Percentiles rank a stretch among this genome's conserved stretches.
These are phyloP conservation scores for Tricholoma terreum DNA, from an alignment of 768 basidiomycete genomes.

Conservation along the genomic window DNA sequence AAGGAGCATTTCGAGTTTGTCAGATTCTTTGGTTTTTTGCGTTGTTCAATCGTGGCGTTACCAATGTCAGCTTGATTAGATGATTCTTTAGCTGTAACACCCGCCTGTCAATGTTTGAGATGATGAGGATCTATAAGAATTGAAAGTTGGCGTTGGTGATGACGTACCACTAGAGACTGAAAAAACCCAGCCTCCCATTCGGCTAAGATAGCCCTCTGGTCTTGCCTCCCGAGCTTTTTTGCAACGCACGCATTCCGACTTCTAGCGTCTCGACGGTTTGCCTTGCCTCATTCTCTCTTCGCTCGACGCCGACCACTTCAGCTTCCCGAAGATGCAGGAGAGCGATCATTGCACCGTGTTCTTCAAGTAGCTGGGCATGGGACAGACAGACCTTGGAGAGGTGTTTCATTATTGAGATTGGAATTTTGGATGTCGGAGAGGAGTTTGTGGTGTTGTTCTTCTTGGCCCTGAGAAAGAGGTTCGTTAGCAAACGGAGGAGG, in stretches of 20 bases:
- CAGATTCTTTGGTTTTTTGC: conserved; percentile 43
- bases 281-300: conserved; percentile 34
- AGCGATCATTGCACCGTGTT: no score
- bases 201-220: conserved; percentile 29
- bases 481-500: no score
- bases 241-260: conserved; percentile 32
- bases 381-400: no score
- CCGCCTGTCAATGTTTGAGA: conserved; percentile 39
- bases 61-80: conserved; percentile 14
- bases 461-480: no score
- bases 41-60: conserved; percentile 25
- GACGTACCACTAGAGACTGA: conserved; percentile 55
- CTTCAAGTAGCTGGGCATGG: no score
- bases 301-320: conserved; percentile 42
- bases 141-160: conserved; percentile 20
- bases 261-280: conserved; percentile 31
- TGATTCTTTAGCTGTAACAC: conserved; percentile 56
- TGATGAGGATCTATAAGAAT: background rate
- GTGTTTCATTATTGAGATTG: no score
- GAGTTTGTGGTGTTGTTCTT: no score
- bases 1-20: conserved; percentile 54
- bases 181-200: conserved; percentile 64
- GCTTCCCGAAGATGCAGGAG: no score
- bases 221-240: conserved; percentile 33
- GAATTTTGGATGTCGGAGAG: no score